Percentiles rank a stretch among this genome's conserved stretches.
Evolutionary conservation across 805 yeast species (phyloP).

Genomic region (Metschnikowia amazonensis): DNA sequence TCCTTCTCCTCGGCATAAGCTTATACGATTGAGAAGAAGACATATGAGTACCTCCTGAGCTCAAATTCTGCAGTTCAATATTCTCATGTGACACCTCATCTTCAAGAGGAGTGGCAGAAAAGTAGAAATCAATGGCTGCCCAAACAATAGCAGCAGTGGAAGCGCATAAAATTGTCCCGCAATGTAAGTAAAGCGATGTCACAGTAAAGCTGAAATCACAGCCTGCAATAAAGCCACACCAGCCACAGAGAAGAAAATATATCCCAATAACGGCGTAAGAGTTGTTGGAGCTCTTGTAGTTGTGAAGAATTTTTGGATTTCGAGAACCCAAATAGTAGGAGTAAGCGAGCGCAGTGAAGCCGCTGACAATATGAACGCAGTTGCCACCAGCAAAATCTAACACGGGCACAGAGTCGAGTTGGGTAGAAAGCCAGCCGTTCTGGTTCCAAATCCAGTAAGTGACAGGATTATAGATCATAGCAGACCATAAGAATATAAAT

Average conservation of each 20-base stretch:
- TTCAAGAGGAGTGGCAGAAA: conserved; percentile 38
- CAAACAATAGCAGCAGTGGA: conserved; percentile 35
- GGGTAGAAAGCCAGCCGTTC: conserved; percentile 41
- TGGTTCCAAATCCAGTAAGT: conserved; percentile 45
- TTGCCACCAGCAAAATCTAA: conserved; percentile 46
- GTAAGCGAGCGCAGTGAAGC: conserved; percentile 43
- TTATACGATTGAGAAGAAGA: conserved; percentile 1
- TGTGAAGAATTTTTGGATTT: conserved; percentile 33
- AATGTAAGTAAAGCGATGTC: conserved; percentile 28
- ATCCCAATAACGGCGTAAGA: conserved; percentile 33
- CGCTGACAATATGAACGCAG: conserved; percentile 43
- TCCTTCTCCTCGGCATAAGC: conserved; percentile 17
- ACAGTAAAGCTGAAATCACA: conserved; percentile 40
- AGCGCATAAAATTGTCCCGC: conserved; percentile 33
- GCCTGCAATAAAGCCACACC: conserved; percentile 43
- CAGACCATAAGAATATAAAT: conserved; percentile 38
- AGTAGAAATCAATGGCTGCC: conserved; percentile 37
- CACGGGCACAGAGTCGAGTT: conserved; percentile 31
- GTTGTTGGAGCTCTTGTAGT: conserved; percentile 36
- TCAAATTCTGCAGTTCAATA: conserved; percentile 5
- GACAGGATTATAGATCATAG: conserved; percentile 40
- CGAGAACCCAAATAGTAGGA: conserved; percentile 42
- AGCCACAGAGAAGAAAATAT: conserved; percentile 26
- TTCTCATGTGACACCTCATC: conserved; percentile 9
- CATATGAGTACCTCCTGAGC: neutral